Evolutionary conservation across 176 grass and related monocot genomes (phyloP).

Genomic region (Phoenix roebelenii): DNA sequence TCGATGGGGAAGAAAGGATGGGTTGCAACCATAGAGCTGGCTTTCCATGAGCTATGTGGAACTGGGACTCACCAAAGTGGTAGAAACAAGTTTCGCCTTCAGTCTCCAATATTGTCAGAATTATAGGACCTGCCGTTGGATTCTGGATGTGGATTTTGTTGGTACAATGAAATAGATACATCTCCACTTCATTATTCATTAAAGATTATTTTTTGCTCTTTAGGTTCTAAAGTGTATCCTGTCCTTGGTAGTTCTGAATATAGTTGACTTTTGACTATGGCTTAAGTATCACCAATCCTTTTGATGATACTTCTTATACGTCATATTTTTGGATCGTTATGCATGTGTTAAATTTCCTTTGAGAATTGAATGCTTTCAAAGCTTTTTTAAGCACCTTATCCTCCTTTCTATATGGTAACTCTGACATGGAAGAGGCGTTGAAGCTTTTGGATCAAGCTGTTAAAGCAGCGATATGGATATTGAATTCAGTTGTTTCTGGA

Average conservation of each 20-base stretch:
- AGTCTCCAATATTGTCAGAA: not conserved
- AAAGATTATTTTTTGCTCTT: not conserved
- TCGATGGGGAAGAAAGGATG: not conserved
- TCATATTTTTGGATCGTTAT: constrained; percentile 29
- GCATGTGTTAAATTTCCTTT: constrained; percentile 5
- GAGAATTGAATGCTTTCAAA: constrained; percentile 16
- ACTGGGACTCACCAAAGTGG: constrained; percentile 10
- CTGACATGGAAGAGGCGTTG: constrained; percentile 4
- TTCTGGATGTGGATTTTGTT: constrained; percentile 12
- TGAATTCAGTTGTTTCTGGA: constrained; percentile 47
- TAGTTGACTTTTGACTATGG: too few species aligned
- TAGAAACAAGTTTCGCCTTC: constrained; percentile 11
- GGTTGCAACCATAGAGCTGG: constrained; percentile 23
- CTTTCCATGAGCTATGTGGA: constrained; percentile 29
- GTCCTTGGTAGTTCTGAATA: too few species aligned
- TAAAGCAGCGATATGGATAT: constrained; percentile 47
- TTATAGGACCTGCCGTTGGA: constrained; percentile 8
- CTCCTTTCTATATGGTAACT: constrained; percentile 12
- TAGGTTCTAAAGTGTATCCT: not conserved
- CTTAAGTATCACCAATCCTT: too few species aligned
- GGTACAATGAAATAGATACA: not conserved
- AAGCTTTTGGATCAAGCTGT: constrained; percentile 39
- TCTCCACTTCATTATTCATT: too few species aligned
- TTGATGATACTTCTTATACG: constrained; percentile 21
- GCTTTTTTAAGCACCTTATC: constrained; percentile 21